These are phyloP conservation scores for Phytomonas francai DNA, from an alignment of 208 protist genomes.

Conservation along the genomic window DNA sequence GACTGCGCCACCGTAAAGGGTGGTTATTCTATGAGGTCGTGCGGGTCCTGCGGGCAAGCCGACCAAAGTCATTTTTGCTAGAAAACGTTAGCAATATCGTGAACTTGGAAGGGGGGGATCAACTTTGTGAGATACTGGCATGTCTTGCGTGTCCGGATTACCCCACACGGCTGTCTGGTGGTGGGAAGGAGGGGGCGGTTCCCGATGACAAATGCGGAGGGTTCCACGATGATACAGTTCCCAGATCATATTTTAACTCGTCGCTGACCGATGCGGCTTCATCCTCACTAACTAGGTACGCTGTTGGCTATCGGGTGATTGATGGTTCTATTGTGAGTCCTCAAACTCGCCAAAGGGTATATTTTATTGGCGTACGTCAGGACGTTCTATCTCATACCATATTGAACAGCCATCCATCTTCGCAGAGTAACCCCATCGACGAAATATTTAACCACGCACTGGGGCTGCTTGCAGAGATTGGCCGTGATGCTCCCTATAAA, in stretches of 20 bases:
- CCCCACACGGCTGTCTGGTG: not conserved
- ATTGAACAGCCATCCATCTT: not conserved
- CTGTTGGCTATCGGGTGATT: slow-evolving; percentile 21
- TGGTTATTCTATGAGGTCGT: slow-evolving; percentile 75
- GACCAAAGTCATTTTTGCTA: slow-evolving; percentile 56
- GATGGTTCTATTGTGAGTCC: slow-evolving; percentile 49
- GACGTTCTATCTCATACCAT: slow-evolving; percentile 1
- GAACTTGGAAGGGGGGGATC: slow-evolving; percentile 32
- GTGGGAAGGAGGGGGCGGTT: not conserved
- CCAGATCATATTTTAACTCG: not conserved
- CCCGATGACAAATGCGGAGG: not conserved
- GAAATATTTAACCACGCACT: slow-evolving; percentile 10
- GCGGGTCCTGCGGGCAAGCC: slow-evolving; percentile 35
- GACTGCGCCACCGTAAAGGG: slow-evolving; percentile 45
- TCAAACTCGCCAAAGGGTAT: slow-evolving; percentile 46
- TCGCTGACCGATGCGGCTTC: not conserved
- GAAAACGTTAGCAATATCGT: slow-evolving; percentile 78
- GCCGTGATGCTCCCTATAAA: slow-evolving; percentile 9
- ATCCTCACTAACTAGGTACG: slow-evolving; percentile 1
- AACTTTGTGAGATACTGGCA: slow-evolving; percentile 32
- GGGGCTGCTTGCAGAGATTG: slow-evolving; percentile 5
- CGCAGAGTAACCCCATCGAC: not conserved
- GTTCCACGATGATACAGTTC: not conserved
- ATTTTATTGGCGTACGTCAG: slow-evolving; percentile 46
- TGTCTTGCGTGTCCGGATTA: slow-evolving; percentile 17